Base-by-base conservation (phyloP, 352 stramenopile species). In the Phytophthora capsici region DNA sequence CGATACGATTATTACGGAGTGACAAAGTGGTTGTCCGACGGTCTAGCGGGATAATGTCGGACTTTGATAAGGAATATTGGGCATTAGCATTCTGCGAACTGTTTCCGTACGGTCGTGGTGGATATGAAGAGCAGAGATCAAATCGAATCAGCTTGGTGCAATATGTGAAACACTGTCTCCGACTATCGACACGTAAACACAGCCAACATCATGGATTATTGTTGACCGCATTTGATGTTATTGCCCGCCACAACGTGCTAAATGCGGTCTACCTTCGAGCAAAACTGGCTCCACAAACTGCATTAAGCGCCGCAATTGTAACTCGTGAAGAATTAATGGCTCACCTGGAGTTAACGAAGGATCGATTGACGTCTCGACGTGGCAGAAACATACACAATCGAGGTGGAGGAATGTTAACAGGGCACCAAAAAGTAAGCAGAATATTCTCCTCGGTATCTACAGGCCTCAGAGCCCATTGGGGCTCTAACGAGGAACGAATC, bases 401-500 rank as follows among this genome's bases (percentile, higher is more conserved):
- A n/a, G n/a, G n/a, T n/a, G n/a, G n/a, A n/a, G n/a, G n/a, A n/a
- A n/a, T n/a, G n/a, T n/a, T n/a, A n/a, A n/a, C n/a, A n/a, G n/a
- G n/a, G n/a, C n/a, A n/a, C n/a, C n/a, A n/a, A n/a, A n/a, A n/a
- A n/a, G n/a, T n/a, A n/a, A n/a, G n/a, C n/a, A n/a, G 16, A n/a
- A 6, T 23, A 16, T 45, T 45, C 25, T 23, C 38, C 2, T 45
- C 38, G 14, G 16, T 45, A 9, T 45, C 38, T 5, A 45, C 17
- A 2, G n/a, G 38, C 4, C 0, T 45, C 4, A 23, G 38, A 16
- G 38, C 38, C 4, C 38, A 45, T 10, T 28, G 38, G 17, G 40
- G 51, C 7, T 50, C 38, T 14, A 59, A 59, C n/a, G 19, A 61
- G 38, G 53, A 61, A 16, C 40, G 43, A 2, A 19, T 22, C 4